phyloP scores from a whole-genome alignment of 176 grass and related monocot species.

The Oryza brachyantha region DNA sequence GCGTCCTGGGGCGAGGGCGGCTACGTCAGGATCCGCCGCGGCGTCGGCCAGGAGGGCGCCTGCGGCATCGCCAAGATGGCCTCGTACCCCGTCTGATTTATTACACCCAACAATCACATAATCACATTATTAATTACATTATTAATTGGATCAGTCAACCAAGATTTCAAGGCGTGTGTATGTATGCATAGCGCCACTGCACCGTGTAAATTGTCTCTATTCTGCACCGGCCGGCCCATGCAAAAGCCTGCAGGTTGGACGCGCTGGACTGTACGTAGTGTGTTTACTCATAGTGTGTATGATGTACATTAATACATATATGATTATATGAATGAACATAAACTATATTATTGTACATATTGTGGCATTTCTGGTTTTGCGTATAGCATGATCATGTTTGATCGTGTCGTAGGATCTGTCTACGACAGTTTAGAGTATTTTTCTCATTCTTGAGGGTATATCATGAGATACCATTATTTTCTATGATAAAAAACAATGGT shows the following conservation, averaged over 20 bases:
- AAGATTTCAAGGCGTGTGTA: not conserved
- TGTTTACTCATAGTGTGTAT: not conserved
- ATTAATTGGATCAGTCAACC: no score
- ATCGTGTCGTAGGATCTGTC: no score
- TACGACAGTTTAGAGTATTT: no score
- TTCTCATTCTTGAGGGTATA: no score
- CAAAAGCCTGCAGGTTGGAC: not conserved
- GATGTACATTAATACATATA: not conserved
- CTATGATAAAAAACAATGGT: no score
- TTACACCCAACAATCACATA: not conserved
- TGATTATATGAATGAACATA: not conserved
- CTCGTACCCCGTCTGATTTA: conserved; percentile 43
- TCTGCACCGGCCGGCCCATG: not conserved
- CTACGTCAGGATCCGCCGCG: conserved; percentile 52
- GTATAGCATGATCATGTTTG: no score
- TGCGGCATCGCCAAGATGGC: conserved; percentile 55
- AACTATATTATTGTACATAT: not conserved
- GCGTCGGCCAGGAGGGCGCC: conserved; percentile 38
- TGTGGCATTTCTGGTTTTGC: no score
- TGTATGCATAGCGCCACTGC: not conserved
- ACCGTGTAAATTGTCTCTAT: not conserved
- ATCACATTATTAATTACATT: not conserved
- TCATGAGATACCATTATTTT: no score
- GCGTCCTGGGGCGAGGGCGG: conserved; percentile 51
- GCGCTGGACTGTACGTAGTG: not conserved